A percentile compares a stretch with the other conserved stretches of the same genome.
These are phyloP conservation scores for Musa balbisiana DNA, from an alignment of 202 grass and related monocot genomes.

Conservation along the genomic window DNA sequence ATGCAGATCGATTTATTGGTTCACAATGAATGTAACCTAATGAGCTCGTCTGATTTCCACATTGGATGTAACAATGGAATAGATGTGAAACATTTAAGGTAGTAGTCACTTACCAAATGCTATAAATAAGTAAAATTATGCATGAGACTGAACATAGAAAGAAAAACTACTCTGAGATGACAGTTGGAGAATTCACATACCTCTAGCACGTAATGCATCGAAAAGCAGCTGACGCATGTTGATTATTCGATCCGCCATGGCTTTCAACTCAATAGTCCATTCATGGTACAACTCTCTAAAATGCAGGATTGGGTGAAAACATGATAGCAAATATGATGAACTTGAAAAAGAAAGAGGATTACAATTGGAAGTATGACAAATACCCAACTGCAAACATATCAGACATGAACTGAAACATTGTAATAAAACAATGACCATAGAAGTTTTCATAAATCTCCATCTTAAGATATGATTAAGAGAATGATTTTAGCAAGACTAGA, in stretches of 20 bases:
- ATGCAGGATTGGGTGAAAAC: not conserved
- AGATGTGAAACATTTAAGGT: not conserved
- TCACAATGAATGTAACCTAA: no score
- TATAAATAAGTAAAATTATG: not conserved
- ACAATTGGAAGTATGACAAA: no score
- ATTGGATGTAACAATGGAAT: not conserved
- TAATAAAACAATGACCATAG: no score
- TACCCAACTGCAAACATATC: no score
- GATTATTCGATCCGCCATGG: slow-evolving; percentile 95
- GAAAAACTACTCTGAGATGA: slow-evolving; percentile 2
- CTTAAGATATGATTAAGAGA: not conserved
- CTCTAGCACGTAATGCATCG: slow-evolving; percentile 61
- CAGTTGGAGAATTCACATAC: slow-evolving; percentile 28
- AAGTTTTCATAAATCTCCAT: not conserved
- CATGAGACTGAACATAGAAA: slow-evolving; percentile 1
- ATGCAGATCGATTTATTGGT: no score
- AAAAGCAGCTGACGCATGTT: slow-evolving; percentile 89
- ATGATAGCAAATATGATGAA: no score
- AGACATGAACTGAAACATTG: no score
- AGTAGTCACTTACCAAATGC: not conserved
- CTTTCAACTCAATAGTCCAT: slow-evolving; percentile 95
- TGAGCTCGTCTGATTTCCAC: not conserved
- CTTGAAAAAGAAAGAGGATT: no score
- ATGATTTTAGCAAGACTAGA: not conserved
- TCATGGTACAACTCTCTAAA: slow-evolving; percentile 69